Evolutionary conservation across 192 early-diverging fungal species (phyloP).

Genomic region (Phlyctochytrium planicorne): DNA sequence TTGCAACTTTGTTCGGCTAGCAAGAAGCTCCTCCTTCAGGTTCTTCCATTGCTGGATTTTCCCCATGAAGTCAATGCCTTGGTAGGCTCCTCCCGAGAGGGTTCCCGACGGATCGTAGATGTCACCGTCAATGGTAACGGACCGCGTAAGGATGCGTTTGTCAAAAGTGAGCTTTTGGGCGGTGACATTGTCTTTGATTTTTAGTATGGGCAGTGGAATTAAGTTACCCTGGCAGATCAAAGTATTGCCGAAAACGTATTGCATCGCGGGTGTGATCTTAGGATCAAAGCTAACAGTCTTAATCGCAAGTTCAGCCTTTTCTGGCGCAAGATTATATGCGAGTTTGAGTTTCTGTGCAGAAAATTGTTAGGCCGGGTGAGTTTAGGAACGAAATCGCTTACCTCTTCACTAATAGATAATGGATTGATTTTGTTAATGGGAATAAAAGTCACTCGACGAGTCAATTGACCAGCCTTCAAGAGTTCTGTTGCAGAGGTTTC

Average conservation of each 20-base stretch:
- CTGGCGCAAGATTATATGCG: conserved; percentile 83
- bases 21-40: conserved; percentile 49
- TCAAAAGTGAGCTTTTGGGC: conserved; percentile 90
- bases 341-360: conserved; percentile 51
- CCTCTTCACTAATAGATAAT: conserved; percentile 16
- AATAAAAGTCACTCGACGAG: conserved; percentile 83
- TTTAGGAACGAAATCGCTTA: no score
- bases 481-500: conserved; percentile 82
- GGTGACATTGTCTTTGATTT: conserved; percentile 62
- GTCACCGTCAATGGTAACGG: conserved; percentile 97
- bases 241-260: conserved; percentile 91
- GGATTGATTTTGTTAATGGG: conserved; percentile 94
- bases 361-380: neutral
- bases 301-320: conserved; percentile 86
- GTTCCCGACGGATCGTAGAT: conserved; percentile 94
- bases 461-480: conserved; percentile 59
- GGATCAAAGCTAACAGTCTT: conserved; percentile 77
- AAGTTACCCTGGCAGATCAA: conserved; percentile 74
- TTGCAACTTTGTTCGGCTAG: conserved; percentile 35
- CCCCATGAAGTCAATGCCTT: neutral
- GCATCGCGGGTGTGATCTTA: conserved; percentile 81
- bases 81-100: conserved; percentile 85
- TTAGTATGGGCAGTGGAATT: conserved; percentile 1
- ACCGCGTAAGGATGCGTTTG: conserved; percentile 75
- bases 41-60: conserved; percentile 56